These are phyloP conservation scores for Immersiporthe knoxdaviesiana DNA, from an alignment of 2,329 filamentous ascomycete species.

Conservation along the genomic window DNA sequence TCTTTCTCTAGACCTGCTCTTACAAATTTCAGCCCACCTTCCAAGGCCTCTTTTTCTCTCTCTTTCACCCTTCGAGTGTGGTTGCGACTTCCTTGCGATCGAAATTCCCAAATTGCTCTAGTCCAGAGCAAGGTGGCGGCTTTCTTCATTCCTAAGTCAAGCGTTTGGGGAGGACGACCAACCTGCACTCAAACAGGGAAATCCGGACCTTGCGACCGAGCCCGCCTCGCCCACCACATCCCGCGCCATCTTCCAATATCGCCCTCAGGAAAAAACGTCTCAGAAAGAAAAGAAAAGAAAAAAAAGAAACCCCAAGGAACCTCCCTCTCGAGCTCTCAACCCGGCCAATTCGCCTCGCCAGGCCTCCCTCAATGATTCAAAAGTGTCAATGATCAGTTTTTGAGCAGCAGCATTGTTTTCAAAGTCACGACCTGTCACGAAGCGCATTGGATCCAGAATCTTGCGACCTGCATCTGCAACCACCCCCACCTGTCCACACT, in stretches of 20 bases:
- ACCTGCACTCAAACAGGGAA: neutral
- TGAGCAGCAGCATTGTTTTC: conserved; percentile 17
- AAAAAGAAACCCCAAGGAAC: neutral
- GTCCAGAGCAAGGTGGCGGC: neutral
- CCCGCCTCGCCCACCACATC: conserved; percentile 18
- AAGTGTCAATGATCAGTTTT: conserved; percentile 17
- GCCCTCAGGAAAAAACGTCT: neutral
- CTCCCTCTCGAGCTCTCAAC: neutral
- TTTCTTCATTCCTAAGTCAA: neutral
- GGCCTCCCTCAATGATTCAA: neutral
- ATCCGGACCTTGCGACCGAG: conserved; percentile 6
- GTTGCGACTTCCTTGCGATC: neutral
- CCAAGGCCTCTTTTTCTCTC: neutral
- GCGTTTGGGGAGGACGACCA: neutral
- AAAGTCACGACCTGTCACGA: conserved; percentile 24
- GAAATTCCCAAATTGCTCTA: neutral
- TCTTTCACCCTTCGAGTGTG: neutral
- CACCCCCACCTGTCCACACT: neutral
- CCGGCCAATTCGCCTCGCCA: neutral
- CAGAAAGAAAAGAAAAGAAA: neutral
- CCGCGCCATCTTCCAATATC: neutral
- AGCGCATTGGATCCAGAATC: neutral
- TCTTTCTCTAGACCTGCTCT: neutral
- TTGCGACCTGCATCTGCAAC: conserved; percentile 1
- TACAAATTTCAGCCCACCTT: neutral